phyloP scores from a whole-genome alignment of 306 rosid species.

The Cicer yamashitae region DNA sequence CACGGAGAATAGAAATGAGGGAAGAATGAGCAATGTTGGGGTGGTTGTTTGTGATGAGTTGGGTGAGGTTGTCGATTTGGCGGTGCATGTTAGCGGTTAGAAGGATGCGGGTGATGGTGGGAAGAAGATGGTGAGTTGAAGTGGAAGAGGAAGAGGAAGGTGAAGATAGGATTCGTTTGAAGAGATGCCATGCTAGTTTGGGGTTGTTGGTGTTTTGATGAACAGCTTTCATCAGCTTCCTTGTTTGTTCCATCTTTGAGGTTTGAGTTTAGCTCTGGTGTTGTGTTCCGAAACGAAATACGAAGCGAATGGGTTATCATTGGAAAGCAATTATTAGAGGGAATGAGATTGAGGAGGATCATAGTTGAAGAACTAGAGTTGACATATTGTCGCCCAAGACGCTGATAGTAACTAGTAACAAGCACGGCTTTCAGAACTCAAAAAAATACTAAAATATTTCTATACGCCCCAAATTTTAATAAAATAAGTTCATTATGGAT shows the following conservation, averaged over 20 bases:
- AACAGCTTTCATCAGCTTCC: constrained; percentile 53
- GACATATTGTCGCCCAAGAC: too few relatives aligned
- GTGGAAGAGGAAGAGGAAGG: constrained; percentile 38
- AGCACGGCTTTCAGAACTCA: too few relatives aligned
- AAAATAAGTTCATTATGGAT: too few relatives aligned
- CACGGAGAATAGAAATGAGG: constrained; percentile 52
- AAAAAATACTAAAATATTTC: too few relatives aligned
- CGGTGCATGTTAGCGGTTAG: constrained; percentile 59
- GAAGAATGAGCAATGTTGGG: constrained; percentile 55
- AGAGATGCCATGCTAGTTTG: constrained; percentile 78
- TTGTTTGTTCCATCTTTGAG: constrained; percentile 52
- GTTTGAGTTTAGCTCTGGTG: neutral
- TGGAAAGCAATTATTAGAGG: neutral
- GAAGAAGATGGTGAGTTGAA: constrained; percentile 41
- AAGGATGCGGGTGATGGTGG: constrained; percentile 67
- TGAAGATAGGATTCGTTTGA: constrained; percentile 68
- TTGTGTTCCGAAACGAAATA: neutral
- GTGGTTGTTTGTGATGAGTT: constrained; percentile 53
- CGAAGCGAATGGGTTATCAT: neutral
- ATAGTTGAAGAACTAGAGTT: too few relatives aligned
- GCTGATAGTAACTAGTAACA: too few relatives aligned
- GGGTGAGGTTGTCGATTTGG: constrained; percentile 62
- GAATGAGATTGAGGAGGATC: too few relatives aligned
- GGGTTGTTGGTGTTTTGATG: constrained; percentile 66
- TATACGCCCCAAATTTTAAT: too few relatives aligned